Percentiles rank a stretch among this genome's conserved stretches.
These are phyloP conservation scores for Aspergillus cejpii DNA, from an alignment of 2,329 filamentous ascomycete genomes.

Conservation along the genomic window DNA sequence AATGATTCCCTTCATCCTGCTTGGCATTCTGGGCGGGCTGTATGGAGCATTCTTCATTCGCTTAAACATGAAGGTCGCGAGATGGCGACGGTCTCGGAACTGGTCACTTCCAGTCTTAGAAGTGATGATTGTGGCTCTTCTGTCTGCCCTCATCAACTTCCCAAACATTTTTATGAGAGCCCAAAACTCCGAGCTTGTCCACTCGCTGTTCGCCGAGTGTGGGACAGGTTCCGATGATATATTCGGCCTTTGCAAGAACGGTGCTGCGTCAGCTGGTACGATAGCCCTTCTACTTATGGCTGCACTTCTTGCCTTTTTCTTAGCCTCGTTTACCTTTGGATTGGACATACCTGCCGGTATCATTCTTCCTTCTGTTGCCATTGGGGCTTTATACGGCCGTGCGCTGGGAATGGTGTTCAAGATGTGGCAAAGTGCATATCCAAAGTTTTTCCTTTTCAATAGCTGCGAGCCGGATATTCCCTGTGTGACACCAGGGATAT, in stretches of 20 bases:
- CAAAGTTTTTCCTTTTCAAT: constrained; percentile 67
- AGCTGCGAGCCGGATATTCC: constrained; percentile 77
- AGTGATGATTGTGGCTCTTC: constrained; percentile 67
- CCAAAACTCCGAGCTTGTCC: constrained; percentile 84
- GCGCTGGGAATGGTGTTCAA: constrained; percentile 85
- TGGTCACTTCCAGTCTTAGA: constrained; percentile 70
- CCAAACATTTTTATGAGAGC: constrained; percentile 95
- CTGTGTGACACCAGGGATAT: constrained; percentile 90
- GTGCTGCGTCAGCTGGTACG: constrained; percentile 71
- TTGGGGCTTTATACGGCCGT: constrained; percentile 83
- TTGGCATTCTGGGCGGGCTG: constrained; percentile 85
- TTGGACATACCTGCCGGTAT: constrained; percentile 92
- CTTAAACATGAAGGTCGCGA: constrained; percentile 77
- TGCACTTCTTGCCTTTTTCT: constrained; percentile 72
- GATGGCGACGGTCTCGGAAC: constrained; percentile 66
- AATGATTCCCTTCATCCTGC: constrained; percentile 74
- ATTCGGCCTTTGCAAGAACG: constrained; percentile 83
- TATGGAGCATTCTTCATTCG: constrained; percentile 95
- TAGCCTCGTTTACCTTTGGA: constrained; percentile 85
- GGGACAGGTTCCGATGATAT: constrained; percentile 73
- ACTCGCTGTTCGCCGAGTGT: constrained; percentile 87
- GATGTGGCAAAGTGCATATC: constrained; percentile 74
- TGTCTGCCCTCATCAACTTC: constrained; percentile 87
- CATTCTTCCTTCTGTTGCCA: constrained; percentile 90
- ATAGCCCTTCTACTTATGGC: constrained; percentile 78